Evolutionary conservation across 2,329 filamentous ascomycete genomes (phyloP), one percentile per base, ranked within the genome.

Genomic region (Pestalotiopsis sp.): DNA sequence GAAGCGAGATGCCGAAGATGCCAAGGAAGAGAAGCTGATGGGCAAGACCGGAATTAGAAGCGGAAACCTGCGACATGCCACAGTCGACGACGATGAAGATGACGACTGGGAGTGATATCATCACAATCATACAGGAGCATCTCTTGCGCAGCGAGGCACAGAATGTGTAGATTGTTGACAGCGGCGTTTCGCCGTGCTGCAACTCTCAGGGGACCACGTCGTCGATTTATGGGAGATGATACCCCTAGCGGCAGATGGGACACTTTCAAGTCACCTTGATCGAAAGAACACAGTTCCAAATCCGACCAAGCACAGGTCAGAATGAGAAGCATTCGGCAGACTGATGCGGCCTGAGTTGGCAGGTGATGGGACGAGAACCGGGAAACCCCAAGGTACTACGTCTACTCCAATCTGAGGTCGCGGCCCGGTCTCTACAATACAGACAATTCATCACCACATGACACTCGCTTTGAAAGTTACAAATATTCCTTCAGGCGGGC

Each of bases 1-100:
- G 72, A 85, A 86, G 74, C 84, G 87, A 71, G 85, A 85, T 14
- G 87, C 88, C 1, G 86, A 90, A 70, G 89, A 91, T 57, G 87
- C 84, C 62, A 86, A 89, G 73, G 87, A 91, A 74, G 87, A 89
- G 73, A 84, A 84, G 59, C 78, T 87, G 59, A 81, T 83, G 72
- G 79, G 82, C 71, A 85, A 86, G 76, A 39, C 27, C 20, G 84
- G 83, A 65, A 85, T 86, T 74, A 84, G 84, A 74, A 84, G 83
- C 71, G 86, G 86, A 74, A 85, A 85, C 74, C 77, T 84, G 63
- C 80, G 80, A 68, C 81, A 81, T 69, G 81, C 83, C 69, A 82
- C 80, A 74, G 75, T 73, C 25, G 82, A 85, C 68, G 84, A 88
- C 45, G 87, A 90, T 31, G 87, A 89, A 70, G 88, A 90, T 41